phyloP scores from a whole-genome alignment of 2,329 filamentous ascomycete genomes.

The Aspergillus sp. region DNA sequence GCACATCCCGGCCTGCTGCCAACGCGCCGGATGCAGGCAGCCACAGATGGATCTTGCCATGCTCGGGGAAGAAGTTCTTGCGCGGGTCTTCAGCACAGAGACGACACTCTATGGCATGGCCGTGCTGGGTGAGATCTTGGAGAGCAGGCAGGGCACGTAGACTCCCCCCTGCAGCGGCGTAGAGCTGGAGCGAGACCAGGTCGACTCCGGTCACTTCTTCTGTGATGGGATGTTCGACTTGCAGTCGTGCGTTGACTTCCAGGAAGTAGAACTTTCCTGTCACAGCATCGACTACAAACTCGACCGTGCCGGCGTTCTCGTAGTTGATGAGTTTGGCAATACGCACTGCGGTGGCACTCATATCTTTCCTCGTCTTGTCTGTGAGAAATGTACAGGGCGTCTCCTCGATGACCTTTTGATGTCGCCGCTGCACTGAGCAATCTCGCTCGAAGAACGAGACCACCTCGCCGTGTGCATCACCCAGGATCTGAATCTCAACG shows the following conservation, averaged over 20 bases:
- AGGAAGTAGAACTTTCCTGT: conserved; percentile 46
- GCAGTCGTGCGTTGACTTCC: conserved; percentile 51
- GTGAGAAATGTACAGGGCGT: conserved; percentile 70
- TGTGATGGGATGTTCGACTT: conserved; percentile 52
- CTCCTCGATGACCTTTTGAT: conserved; percentile 91
- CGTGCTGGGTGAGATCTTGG: conserved; percentile 1
- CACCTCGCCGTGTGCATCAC: conserved; percentile 74
- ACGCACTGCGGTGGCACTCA: conserved; percentile 39
- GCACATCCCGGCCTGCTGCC: conserved; percentile 13
- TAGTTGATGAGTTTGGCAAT: conserved; percentile 41
- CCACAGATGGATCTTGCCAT: conserved; percentile 28
- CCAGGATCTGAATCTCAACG: conserved; percentile 89
- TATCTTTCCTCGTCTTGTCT: conserved; percentile 28
- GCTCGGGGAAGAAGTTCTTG: background rate
- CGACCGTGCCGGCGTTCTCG: conserved; percentile 46
- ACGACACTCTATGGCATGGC: background rate
- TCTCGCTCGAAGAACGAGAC: conserved; percentile 83
- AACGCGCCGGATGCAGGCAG: conserved; percentile 1
- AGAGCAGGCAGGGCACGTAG: background rate
- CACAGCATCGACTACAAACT: conserved; percentile 46
- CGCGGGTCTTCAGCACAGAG: background rate
- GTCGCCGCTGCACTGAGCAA: conserved; percentile 80
- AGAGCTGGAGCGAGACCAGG: conserved; percentile 32
- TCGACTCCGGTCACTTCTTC: conserved; percentile 42
- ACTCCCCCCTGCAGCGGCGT: conserved; percentile 31